phyloP scores from a whole-genome alignment of 2,329 filamentous ascomycete species.

The Lasiodiplodia gonubiensis region DNA sequence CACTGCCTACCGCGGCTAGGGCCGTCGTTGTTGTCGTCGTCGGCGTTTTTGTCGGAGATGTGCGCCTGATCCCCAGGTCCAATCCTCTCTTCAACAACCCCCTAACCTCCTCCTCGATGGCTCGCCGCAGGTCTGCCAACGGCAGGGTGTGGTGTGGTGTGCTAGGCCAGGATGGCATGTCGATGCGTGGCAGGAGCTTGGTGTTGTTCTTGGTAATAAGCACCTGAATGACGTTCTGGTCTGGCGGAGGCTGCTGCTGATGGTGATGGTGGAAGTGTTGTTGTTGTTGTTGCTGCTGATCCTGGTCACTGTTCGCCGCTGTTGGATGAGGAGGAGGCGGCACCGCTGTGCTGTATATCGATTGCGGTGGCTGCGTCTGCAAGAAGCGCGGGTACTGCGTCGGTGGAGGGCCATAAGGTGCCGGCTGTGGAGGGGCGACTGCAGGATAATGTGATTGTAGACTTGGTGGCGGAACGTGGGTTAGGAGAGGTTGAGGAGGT shows the following conservation, averaged over 20 bases:
- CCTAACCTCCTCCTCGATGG: slow-evolving; percentile 5
- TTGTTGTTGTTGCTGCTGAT: neutral
- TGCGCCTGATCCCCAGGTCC: slow-evolving; percentile 4
- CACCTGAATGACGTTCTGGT: slow-evolving; percentile 26
- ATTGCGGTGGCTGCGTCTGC: slow-evolving; percentile 2
- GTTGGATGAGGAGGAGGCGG: neutral
- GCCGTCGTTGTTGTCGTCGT: neutral
- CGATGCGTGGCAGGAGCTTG: slow-evolving; percentile 25
- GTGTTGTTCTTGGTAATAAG: slow-evolving; percentile 26
- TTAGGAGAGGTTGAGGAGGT: neutral
- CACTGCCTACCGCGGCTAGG: neutral
- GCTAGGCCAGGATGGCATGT: slow-evolving; percentile 23
- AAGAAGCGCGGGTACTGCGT: slow-evolving; percentile 15
- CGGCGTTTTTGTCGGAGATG: neutral
- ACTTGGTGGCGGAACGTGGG: neutral
- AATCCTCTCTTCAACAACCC: slow-evolving; percentile 13
- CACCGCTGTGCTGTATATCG: neutral
- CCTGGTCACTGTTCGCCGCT: neutral
- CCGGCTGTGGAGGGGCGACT: neutral
- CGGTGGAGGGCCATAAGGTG: neutral
- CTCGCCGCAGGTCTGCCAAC: slow-evolving; percentile 1
- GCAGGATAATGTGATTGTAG: slow-evolving; percentile 1
- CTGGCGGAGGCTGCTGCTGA: slow-evolving; percentile 8
- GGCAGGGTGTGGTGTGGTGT: slow-evolving; percentile 26
- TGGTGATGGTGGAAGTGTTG: neutral